A percentile compares a stretch with the other conserved stretches of the same genome.
These are phyloP conservation scores for Thermochaetoides dissita DNA, from an alignment of 2,329 filamentous ascomycete genomes.

Conservation along the genomic window DNA sequence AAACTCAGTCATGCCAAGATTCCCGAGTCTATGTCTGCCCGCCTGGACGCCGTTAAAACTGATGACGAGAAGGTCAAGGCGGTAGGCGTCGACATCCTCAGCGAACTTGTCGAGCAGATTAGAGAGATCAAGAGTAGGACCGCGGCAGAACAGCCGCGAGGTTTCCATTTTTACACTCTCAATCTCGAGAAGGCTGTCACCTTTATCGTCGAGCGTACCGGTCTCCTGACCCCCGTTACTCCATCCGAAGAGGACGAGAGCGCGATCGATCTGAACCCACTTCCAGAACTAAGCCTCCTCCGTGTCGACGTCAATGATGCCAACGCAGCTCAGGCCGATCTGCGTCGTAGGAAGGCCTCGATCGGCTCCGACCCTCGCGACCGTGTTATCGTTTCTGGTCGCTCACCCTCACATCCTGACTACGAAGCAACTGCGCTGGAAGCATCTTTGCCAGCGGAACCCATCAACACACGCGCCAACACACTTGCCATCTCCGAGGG, in stretches of 20 bases:
- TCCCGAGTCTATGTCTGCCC: conserved; percentile 54
- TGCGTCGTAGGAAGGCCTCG: conserved; percentile 55
- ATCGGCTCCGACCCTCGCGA: conserved; percentile 78
- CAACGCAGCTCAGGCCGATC: conserved; percentile 21
- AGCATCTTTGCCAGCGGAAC: conserved; percentile 59
- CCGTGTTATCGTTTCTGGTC: conserved; percentile 64
- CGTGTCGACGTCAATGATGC: conserved; percentile 35
- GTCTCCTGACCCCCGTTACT: conserved; percentile 55
- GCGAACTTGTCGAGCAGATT: conserved; percentile 69
- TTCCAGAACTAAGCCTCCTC: conserved; percentile 30
- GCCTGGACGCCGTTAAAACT: conserved; percentile 58
- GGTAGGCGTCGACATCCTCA: conserved; percentile 68
- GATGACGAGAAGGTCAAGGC: conserved; percentile 73
- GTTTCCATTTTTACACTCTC: conserved; percentile 95
- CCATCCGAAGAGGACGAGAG: conserved; percentile 38
- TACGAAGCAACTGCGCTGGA: conserved; percentile 65
- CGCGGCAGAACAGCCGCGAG: conserved; percentile 38
- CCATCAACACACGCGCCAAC: conserved; percentile 65
- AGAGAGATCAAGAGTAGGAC: conserved; percentile 45
- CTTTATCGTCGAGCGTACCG: conserved; percentile 73
- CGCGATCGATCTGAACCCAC: conserved; percentile 31
- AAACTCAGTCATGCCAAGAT: conserved; percentile 86
- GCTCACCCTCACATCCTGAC: conserved; percentile 43
- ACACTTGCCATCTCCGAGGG: conserved; percentile 90
- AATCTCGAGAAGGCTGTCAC: conserved; percentile 94